phyloP scores from a whole-genome alignment of 352 stramenopile genomes.

The Aphanomyces invadans region DNA sequence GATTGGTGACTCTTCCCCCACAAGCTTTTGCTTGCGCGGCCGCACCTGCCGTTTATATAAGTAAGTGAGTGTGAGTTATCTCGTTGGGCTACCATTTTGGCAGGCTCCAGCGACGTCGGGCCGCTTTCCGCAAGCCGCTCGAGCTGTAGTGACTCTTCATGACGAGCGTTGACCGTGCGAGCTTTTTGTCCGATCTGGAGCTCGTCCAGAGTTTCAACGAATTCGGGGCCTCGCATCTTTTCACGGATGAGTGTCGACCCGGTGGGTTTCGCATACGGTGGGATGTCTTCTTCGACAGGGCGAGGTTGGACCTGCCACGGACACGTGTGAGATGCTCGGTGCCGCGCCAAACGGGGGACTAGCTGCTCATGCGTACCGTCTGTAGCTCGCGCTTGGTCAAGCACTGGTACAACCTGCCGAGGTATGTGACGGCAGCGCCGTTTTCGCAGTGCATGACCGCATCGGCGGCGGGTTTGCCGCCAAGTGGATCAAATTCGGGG shows the following conservation, averaged over 20 bases:
- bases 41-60: not conserved
- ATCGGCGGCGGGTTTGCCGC: conserved; percentile 51
- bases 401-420: conserved; percentile 86
- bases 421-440: conserved; percentile 69
- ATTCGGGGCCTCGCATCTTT: conserved; percentile 64
- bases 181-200: conserved; percentile 56
- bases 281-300: conserved; percentile 40
- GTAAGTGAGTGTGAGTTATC: too few relatives aligned
- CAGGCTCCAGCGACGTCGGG: conserved; percentile 3
- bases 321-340: too few relatives aligned
- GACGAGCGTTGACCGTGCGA: conserved; percentile 48
- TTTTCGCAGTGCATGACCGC: conserved; percentile 87
- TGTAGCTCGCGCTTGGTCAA: conserved; percentile 85
- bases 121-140: conserved; percentile 40
- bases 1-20: conserved; percentile 49
- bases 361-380: too few relatives aligned
- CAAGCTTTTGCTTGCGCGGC: conserved; percentile 1
- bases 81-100: conserved; percentile 14
- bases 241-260: conserved; percentile 76
- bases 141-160: conserved; percentile 75
- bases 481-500: conserved; percentile 53
- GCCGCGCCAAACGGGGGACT: too few relatives aligned
- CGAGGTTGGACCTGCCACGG: conserved; percentile 23
- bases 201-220: conserved; percentile 67
- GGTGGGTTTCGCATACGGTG: conserved; percentile 78